These are phyloP conservation scores for Penicillium rolfsii DNA, from an alignment of 2,329 filamentous ascomycete species.

Conservation along the genomic window DNA sequence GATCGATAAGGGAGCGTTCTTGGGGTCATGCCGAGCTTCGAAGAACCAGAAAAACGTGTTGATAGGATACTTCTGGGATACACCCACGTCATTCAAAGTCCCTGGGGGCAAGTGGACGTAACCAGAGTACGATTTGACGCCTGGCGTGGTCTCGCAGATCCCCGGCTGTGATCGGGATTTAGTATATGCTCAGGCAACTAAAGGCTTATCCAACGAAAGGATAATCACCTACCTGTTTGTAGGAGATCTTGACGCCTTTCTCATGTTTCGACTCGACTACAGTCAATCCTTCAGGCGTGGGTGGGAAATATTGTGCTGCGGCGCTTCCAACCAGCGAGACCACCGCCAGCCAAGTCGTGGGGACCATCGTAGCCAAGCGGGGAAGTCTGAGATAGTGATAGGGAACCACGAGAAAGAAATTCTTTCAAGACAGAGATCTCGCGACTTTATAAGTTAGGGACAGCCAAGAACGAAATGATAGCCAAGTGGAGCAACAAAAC, in stretches of 20 bases:
- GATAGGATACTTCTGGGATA: conserved; percentile 58
- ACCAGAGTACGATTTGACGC: conserved; percentile 61
- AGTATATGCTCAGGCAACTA: neutral
- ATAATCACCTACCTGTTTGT: conserved; percentile 46
- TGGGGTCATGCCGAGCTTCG: conserved; percentile 57
- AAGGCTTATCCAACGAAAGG: neutral
- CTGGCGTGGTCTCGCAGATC: conserved; percentile 61
- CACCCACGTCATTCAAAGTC: conserved; percentile 43
- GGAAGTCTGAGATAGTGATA: neutral
- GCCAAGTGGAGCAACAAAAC: neutral
- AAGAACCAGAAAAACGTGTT: conserved; percentile 71
- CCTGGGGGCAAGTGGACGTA: conserved; percentile 61
- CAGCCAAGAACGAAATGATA: neutral
- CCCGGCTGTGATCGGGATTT: conserved; percentile 37
- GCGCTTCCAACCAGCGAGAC: conserved; percentile 26
- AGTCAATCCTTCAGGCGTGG: conserved; percentile 46
- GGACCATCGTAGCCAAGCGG: conserved; percentile 9
- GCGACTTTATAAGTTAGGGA: neutral
- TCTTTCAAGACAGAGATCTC: neutral
- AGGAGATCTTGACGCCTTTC: conserved; percentile 50
- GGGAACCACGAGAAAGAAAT: neutral
- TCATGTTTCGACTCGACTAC: conserved; percentile 48
- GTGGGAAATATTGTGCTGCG: conserved; percentile 46
- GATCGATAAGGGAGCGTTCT: conserved; percentile 60
- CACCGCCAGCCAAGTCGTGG: conserved; percentile 14